A percentile compares a stretch with the other conserved stretches of the same genome.
phyloP scores from a whole-genome alignment of 164 flowering plant species.

The Vitis rupestris region DNA sequence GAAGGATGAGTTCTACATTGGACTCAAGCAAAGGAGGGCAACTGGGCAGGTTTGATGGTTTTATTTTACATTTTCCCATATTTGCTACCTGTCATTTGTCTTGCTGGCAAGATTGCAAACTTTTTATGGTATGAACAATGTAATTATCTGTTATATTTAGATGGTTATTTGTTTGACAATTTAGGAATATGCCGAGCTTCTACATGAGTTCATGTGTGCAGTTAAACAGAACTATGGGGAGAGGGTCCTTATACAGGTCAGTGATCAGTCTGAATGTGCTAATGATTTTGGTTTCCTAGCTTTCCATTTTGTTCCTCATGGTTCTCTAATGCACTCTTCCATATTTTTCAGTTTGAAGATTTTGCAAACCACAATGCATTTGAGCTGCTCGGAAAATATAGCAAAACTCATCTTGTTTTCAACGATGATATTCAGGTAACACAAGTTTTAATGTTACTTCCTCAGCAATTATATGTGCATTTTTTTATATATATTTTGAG shows the following conservation, averaged over 20 bases:
- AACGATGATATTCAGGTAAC: slow-evolving; percentile 3
- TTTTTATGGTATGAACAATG: not conserved
- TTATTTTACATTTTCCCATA: not conserved
- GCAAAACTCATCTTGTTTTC: too few species aligned
- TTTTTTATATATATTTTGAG: not conserved
- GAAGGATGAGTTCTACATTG: slow-evolving; percentile 85
- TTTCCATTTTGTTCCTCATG: too few species aligned
- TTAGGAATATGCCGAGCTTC: slow-evolving; percentile 77
- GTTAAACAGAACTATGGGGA: slow-evolving; percentile 84
- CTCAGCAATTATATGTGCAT: not conserved
- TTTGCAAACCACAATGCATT: too few species aligned
- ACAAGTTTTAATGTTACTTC: not conserved
- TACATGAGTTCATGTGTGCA: slow-evolving; percentile 79
- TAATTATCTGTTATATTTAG: not conserved
- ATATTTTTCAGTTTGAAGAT: not conserved
- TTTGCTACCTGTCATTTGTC: not conserved
- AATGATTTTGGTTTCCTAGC: too few species aligned
- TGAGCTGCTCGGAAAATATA: too few species aligned
- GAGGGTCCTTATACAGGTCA: slow-evolving; percentile 77
- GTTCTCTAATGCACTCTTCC: not conserved
- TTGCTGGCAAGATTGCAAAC: not conserved
- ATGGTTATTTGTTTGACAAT: slow-evolving; percentile 3
- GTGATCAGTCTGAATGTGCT: not conserved
- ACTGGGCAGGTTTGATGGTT: slow-evolving; percentile 65
- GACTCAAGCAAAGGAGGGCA: slow-evolving; percentile 75